Percentiles rank a stretch among this genome's conserved stretches.
Conservation (phyloP, 2,329 filamentous ascomycete genomes). For the Diaporthe australafricana region DNA sequence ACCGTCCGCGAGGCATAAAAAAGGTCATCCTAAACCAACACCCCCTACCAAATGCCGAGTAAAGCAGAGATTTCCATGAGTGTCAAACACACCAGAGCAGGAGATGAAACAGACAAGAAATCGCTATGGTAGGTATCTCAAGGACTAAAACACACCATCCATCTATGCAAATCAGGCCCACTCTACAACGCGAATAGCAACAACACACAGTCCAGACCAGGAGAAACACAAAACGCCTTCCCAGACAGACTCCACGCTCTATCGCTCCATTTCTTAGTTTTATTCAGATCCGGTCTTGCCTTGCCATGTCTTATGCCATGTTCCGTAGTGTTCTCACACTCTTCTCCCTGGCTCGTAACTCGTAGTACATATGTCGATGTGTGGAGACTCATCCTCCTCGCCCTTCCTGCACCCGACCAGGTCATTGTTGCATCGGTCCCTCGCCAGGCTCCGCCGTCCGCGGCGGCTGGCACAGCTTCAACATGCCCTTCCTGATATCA, state of each 20-base stretch:
- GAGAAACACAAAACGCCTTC: slow-evolving; percentile 2
- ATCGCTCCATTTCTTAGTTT: background rate
- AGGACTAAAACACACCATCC: background rate
- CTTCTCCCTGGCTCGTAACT: background rate
- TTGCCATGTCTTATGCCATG: background rate
- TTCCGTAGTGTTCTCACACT: background rate
- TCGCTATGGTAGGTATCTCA: slow-evolving; percentile 32
- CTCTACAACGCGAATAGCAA: background rate
- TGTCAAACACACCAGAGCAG: background rate
- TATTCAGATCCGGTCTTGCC: background rate
- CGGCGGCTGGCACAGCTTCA: slow-evolving; percentile 44
- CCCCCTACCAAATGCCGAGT: too few species aligned
- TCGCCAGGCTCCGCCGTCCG: background rate
- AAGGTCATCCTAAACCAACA: background rate
- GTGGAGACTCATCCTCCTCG: background rate
- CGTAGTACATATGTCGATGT: background rate
- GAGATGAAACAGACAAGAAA: background rate
- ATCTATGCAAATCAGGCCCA: background rate
- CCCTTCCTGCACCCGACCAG: background rate
- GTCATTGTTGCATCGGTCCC: background rate
- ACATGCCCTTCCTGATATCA: slow-evolving; percentile 56
- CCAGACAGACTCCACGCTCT: slow-evolving; percentile 9
- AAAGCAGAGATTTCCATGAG: background rate
- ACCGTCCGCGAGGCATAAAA: background rate
- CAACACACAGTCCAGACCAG: background rate